These are phyloP conservation scores for Syzygium jambos DNA, from an alignment of 345 rosid species.

Conservation along the genomic window DNA sequence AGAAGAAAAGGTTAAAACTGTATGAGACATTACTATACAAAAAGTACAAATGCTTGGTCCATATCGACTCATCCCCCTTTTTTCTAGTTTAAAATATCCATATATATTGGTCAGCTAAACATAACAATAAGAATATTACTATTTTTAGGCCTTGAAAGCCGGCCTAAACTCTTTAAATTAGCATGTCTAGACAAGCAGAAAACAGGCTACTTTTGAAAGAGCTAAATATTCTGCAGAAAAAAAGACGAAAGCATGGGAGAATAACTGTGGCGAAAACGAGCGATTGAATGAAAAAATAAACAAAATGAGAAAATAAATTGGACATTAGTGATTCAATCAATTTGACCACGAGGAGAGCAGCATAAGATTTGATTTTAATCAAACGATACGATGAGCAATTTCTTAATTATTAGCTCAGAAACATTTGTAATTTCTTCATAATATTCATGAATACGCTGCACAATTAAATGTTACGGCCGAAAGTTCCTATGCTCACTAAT, in stretches of 20 bases:
- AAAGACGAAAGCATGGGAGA: neutral
- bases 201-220: neutral
- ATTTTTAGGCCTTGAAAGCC: neutral
- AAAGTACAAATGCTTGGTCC: too few species aligned
- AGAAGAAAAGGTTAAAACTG: neutral
- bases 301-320: neutral
- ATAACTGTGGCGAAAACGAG: neutral
- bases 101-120: too few species aligned
- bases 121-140: neutral
- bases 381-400: neutral
- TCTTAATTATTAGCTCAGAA: neutral
- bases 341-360: neutral
- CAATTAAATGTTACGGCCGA: neutral
- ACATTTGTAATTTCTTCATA: neutral
- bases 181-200: neutral
- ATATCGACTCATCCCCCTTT: too few species aligned
- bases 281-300: neutral
- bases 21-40: too few species aligned
- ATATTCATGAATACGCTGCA: neutral
- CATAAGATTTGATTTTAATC: neutral
- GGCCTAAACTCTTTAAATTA: neutral
- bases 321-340: neutral
- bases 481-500: neutral
- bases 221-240: neutral
- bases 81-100: too few species aligned